Conservation (phyloP, 225 moss, liverwort and hornwort genomes). For the Physcomitrellopsis africana region DNA sequence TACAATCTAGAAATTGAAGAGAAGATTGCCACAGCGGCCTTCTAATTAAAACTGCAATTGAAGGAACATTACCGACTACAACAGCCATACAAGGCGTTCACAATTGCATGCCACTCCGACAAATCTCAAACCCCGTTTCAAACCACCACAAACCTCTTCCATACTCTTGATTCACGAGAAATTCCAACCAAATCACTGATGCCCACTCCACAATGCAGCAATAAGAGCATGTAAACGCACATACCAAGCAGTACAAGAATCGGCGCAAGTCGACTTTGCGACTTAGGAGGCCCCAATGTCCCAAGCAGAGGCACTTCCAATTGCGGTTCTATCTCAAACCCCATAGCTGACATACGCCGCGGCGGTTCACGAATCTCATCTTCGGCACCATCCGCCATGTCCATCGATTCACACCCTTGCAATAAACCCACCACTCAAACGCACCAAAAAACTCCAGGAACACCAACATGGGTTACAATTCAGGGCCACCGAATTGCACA, state of each 20-base stretch:
- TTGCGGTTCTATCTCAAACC: slow-evolving; percentile 36
- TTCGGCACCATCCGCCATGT: slow-evolving; percentile 26
- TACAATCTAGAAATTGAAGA: no score
- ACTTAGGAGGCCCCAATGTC: slow-evolving; percentile 23
- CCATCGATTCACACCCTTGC: background rate
- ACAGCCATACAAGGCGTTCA: no score
- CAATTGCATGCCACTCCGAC: no score
- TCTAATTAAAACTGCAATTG: no score
- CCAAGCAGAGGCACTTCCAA: slow-evolving; percentile 39
- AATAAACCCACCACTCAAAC: background rate
- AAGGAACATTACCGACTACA: no score
- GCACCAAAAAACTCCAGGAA: background rate
- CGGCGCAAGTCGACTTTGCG: slow-evolving; percentile 39
- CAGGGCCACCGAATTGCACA: background rate
- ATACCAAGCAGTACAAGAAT: slow-evolving; percentile 37
- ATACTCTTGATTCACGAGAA: background rate
- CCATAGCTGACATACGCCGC: slow-evolving; percentile 30
- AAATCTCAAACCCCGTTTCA: no score
- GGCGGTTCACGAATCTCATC: background rate
- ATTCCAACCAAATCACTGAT: background rate
- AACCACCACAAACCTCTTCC: no score
- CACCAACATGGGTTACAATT: background rate
- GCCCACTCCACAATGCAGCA: background rate
- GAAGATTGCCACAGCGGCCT: no score
- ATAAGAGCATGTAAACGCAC: background rate